Base-by-base conservation (phyloP, 148 eudicot genomes). In the Spergularia bocconei region DNA sequence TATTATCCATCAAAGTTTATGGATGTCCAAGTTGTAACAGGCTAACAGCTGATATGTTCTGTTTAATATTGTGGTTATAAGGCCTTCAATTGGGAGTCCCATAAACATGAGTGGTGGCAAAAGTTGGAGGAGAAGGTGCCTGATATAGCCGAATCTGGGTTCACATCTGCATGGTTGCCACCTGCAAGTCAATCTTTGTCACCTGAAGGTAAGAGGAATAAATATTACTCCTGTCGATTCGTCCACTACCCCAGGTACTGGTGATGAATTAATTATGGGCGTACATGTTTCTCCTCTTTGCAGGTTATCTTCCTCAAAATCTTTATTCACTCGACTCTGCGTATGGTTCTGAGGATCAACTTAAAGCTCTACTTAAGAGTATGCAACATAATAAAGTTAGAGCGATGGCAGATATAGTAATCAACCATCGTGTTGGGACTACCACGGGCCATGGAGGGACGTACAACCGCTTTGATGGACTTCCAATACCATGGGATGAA, bases 31-130 rank as follows among this genome's bases (percentile, higher is more conserved):
- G 7, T 33, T 67, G 33, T 4, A 11, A 29, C n/a, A n/a, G n/a
- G n/a, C n/a, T n/a, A n/a, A n/a, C 33, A 36, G 48, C 13, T 21
- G 13, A 62, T 57, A 25, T n/a, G 4, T 51, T 62, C 15, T 51
- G 20, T 20, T 63, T 13, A 11, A 39, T 3, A 25, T 56, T 20
- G 61, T 76, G 16, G 52, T 79, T 70, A 54, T 52, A 84, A 93
- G 98, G 93, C 93, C 74, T 93, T 89, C 81, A 91, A 91, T 80
- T 93, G 98, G 98, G 98, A 93, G 82, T 88, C 98, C 56, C 93
- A 87, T 75, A 93, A 93, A 87, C 79, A 84, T 81, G 84, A 85
- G 75, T 93, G 98, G 98, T 93, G 98, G 98, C 84, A 74, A 73
- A 88, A 87, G 64, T 80, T 93, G 56, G 97, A 87, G 65, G 71